Percentiles rank a stretch among this genome's conserved stretches.
phyloP scores from a whole-genome alignment of 164 flowering plant species.

The Buxus sempervirens region DNA sequence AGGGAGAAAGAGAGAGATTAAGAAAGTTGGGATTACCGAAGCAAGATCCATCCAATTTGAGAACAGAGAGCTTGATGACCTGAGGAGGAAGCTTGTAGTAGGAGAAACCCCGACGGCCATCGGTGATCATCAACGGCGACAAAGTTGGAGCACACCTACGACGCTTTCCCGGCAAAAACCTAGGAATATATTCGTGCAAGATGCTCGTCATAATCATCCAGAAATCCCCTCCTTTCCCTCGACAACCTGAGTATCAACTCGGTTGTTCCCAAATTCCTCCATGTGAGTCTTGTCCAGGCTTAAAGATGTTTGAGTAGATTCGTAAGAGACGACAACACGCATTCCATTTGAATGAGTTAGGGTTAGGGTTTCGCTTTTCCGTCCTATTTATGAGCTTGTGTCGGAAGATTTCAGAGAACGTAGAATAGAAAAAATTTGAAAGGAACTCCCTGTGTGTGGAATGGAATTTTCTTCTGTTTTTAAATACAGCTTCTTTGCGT shows the following conservation, averaged over 20 bases:
- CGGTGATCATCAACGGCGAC: not conserved
- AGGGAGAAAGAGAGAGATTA: not conserved
- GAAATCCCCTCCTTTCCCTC: not conserved
- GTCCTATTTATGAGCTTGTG: not conserved
- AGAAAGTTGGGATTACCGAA: slow-evolving; percentile 45
- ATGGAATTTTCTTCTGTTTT: not conserved
- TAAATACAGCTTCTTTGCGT: not conserved
- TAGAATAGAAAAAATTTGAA: not conserved
- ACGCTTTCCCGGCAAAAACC: not conserved
- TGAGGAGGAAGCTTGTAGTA: slow-evolving; percentile 52
- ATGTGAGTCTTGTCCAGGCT: not conserved
- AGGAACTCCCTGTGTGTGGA: not conserved
- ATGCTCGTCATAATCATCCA: not conserved
- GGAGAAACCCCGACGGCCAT: slow-evolving; percentile 28
- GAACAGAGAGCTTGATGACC: slow-evolving; percentile 58
- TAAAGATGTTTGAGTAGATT: not conserved
- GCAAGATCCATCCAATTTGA: slow-evolving; percentile 77
- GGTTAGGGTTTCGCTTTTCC: not conserved
- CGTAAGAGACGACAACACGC: not conserved
- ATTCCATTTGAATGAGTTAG: not conserved
- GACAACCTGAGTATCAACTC: not conserved
- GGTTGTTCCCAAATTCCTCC: not conserved
- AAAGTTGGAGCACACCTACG: not conserved
- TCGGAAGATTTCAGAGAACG: not conserved
- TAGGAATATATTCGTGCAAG: not conserved